A percentile compares a stretch with the other conserved stretches of the same genome.
Conservation (phyloP, 2,329 filamentous ascomycete species). For the Ophiocordyceps polyrhachis-furcata region DNA sequence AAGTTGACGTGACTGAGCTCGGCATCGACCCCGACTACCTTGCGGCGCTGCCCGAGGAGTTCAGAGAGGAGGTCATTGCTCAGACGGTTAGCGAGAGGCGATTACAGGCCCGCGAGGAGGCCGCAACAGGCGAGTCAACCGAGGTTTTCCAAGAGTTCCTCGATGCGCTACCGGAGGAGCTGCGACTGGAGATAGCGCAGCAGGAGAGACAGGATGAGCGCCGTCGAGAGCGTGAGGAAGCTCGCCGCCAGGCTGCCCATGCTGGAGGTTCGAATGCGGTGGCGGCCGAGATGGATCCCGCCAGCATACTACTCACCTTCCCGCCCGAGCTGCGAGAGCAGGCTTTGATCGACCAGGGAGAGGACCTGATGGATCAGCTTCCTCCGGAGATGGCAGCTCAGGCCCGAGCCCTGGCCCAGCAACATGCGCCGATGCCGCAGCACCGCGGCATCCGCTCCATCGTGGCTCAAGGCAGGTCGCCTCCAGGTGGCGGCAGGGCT, state of each 20-base stretch:
- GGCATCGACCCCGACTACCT: constrained; percentile 92
- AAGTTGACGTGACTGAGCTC: constrained; percentile 83
- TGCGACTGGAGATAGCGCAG: constrained; percentile 77
- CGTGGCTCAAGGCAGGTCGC: constrained; percentile 12
- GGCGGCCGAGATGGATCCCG: constrained; percentile 68
- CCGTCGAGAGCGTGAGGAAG: constrained; percentile 68
- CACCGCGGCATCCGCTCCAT: constrained; percentile 13
- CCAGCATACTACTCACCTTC: constrained; percentile 80
- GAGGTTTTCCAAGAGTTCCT: constrained; percentile 89
- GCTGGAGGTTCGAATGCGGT: constrained; percentile 31
- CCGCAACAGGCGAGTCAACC: constrained; percentile 51
- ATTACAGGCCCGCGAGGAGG: constrained; percentile 52
- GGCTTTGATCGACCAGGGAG: constrained; percentile 79
- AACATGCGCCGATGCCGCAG: constrained; percentile 11
- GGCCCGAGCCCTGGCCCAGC: constrained; percentile 49
- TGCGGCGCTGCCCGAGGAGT: constrained; percentile 90
- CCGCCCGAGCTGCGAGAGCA: constrained; percentile 70
- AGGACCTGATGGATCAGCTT: constrained; percentile 66
- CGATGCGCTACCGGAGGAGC: constrained; percentile 75
- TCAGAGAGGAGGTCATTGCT: constrained; percentile 89
- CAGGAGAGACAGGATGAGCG: constrained; percentile 81
- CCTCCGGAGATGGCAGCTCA: constrained; percentile 76
- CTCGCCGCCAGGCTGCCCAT: constrained; percentile 45
- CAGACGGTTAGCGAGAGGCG: constrained; percentile 71
- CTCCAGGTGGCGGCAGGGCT: constrained; percentile 8